Percentiles rank a stretch among this genome's conserved stretches.
Conservation (phyloP, 805 yeast species). For the Barnettozyma pratensis region DNA sequence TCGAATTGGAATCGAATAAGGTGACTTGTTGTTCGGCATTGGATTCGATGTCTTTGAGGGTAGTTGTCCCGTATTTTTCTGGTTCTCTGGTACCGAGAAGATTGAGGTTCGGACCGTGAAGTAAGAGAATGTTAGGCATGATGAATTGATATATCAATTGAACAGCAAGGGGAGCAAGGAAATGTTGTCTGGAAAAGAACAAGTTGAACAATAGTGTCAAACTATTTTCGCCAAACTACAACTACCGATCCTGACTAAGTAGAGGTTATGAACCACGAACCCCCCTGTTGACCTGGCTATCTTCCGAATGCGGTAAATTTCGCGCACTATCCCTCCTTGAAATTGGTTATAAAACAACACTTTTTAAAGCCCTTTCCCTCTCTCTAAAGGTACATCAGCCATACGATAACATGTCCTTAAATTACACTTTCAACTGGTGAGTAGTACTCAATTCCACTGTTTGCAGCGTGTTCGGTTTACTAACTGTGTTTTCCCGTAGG, state of each 20-base stretch:
- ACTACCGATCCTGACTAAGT: no score
- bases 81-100: conserved; percentile 46
- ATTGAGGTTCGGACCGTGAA: conserved; percentile 47
- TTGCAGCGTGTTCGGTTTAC: conserved; percentile 27
- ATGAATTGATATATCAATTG: not conserved
- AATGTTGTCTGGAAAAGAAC: not conserved
- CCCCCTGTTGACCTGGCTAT: not conserved
- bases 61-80: conserved; percentile 44
- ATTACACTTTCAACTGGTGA: conserved; percentile 8
- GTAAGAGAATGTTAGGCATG: conserved; percentile 31
- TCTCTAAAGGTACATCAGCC: not conserved
- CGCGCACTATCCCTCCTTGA: not conserved
- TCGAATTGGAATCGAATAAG: conserved; percentile 24
- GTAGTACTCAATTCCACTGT: not conserved
- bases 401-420: conserved; percentile 1
- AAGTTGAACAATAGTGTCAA: not conserved
- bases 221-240: no score
- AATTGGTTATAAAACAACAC: no score
- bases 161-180: no score
- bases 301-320: not conserved
- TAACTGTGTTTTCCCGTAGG: conserved; percentile 34
- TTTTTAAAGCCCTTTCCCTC: no score
- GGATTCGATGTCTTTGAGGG: conserved; percentile 37
- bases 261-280: not conserved
- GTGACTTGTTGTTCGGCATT: conserved; percentile 28